Percentiles rank a stretch among this genome's conserved stretches.
Conservation (phyloP, 768 basidiomycete species). For the Hypholoma sublateritium region DNA sequence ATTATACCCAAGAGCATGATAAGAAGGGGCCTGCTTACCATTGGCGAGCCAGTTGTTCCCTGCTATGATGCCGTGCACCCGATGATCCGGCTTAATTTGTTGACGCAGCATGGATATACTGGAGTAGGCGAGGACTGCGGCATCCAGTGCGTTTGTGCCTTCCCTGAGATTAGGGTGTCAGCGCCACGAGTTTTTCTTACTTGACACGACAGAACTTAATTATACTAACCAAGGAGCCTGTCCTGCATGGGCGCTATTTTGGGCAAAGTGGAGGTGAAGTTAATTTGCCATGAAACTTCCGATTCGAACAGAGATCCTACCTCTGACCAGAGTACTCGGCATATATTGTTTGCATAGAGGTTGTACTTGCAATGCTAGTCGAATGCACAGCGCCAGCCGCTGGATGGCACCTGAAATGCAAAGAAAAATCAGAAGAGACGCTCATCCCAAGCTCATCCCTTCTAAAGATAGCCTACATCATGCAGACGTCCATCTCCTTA, state of each 20-base stretch:
- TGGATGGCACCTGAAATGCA: constrained; percentile 67
- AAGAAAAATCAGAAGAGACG: background rate
- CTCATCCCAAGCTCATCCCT: background rate
- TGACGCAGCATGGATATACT: constrained; percentile 80
- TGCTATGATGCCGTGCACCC: constrained; percentile 75
- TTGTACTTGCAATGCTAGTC: constrained; percentile 50
- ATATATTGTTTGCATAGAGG: constrained; percentile 62
- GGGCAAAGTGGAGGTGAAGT: background rate
- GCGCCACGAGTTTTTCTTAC: background rate
- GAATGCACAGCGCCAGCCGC: constrained; percentile 52
- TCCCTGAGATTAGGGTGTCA: constrained; percentile 44
- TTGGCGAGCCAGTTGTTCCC: constrained; percentile 71
- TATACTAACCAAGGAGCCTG: constrained; percentile 64
- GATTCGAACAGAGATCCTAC: constrained; percentile 32
- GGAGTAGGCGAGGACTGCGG: constrained; percentile 83
- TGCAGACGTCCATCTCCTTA: constrained; percentile 75
- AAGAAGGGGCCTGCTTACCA: constrained; percentile 39
- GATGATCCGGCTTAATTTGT: constrained; percentile 80
- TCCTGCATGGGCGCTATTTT: constrained; percentile 72
- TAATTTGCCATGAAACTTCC: background rate
- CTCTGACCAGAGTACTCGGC: constrained; percentile 76
- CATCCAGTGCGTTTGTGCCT: constrained; percentile 84
- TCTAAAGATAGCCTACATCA: constrained; percentile 50
- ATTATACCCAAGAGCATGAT: background rate
- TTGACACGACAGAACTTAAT: background rate